Evolutionary conservation across 371 early-diverging fungal genomes (phyloP).

Genomic region (Lichtheimia corymbifera): DNA sequence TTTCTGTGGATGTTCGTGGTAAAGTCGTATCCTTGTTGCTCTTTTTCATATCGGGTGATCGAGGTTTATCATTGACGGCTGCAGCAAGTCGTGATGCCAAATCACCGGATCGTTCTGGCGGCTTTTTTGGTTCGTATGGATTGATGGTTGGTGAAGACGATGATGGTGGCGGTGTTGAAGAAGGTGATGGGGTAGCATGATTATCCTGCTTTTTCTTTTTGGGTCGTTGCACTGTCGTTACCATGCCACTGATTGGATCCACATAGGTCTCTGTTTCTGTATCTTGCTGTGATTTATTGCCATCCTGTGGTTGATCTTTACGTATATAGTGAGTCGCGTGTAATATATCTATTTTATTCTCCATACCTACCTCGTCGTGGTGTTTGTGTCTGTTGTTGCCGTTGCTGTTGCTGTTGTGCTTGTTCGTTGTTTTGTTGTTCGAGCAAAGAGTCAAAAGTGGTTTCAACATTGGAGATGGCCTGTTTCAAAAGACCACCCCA

Average conservation of each 20-base stretch:
- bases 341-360: not conserved
- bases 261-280: constrained; percentile 47
- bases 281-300: not conserved
- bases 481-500: constrained; percentile 77
- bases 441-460: constrained; percentile 76
- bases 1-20: too few relatives aligned
- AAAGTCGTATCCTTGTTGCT: too few relatives aligned
- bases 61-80: constrained; percentile 20
- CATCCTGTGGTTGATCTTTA: not conserved
- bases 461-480: constrained; percentile 79
- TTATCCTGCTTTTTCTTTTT: constrained; percentile 11
- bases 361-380: not conserved
- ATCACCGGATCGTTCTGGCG: constrained; percentile 17
- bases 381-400: not conserved
- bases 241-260: constrained; percentile 52
- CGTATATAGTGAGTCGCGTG: not conserved
- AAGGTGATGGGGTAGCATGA: not conserved
- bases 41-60: not conserved
- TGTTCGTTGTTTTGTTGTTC: constrained; percentile 40
- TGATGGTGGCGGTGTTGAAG: not conserved
- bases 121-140: not conserved
- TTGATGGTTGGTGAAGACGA: constrained; percentile 4
- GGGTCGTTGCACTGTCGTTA: constrained; percentile 41
- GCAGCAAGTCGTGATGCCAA: constrained; percentile 43
- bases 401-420: constrained; percentile 1